phyloP scores from a whole-genome alignment of 208 protist genomes.

The Acanthamoeba polyphaga region DNA sequence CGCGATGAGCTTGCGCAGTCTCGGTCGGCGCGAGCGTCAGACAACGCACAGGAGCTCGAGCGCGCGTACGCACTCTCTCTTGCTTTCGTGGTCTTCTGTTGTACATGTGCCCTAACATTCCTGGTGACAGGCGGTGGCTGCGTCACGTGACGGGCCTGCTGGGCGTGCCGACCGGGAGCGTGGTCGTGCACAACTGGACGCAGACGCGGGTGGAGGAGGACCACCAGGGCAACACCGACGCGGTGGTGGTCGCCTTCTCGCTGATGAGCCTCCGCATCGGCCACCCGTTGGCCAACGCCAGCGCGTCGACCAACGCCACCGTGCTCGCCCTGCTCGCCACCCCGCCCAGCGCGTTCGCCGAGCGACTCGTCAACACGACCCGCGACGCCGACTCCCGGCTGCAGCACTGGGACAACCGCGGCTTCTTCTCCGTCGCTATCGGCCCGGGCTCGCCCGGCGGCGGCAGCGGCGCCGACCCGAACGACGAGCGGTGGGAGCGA shows the following conservation, averaged over 20 bases:
- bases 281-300: neutral
- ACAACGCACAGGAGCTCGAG: too few relatives aligned
- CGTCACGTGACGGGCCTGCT: slow-evolving; percentile 7
- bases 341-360: slow-evolving; percentile 8
- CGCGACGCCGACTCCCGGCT: neutral
- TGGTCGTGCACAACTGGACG: slow-evolving; percentile 20
- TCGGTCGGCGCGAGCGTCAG: too few relatives aligned
- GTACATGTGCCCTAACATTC: too few relatives aligned
- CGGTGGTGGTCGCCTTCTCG: slow-evolving; percentile 30
- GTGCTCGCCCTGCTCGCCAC: neutral
- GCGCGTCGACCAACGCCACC: neutral
- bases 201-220: slow-evolving; percentile 1
- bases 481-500: neutral
- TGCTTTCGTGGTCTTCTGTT: neutral
- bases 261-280: slow-evolving; percentile 48
- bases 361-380: slow-evolving; percentile 33
- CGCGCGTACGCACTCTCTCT: neutral
- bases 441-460: neutral
- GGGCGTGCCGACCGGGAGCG: neutral
- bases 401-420: slow-evolving; percentile 31
- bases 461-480: neutral
- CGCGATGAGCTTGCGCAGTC: too few relatives aligned
- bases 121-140: neutral
- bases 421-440: slow-evolving; percentile 28
- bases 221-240: slow-evolving; percentile 22